These are phyloP conservation scores for Aurinia saxatilis DNA, from an alignment of 345 rosid genomes.

Conservation along the genomic window DNA sequence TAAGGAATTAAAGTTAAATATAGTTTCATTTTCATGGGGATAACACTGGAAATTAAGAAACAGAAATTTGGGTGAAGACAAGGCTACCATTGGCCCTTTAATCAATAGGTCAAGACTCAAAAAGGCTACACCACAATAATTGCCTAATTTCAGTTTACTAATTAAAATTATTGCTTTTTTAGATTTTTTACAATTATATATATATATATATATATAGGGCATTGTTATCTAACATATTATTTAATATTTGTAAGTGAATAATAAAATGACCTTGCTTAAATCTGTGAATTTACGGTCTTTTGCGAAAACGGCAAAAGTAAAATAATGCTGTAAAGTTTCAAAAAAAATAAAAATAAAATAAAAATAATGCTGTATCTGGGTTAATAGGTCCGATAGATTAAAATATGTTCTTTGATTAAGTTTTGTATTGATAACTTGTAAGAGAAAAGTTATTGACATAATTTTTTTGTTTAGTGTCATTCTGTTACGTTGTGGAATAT, in stretches of 20 bases:
- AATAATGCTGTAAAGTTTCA: too few relatives aligned
- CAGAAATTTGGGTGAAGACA: conserved; percentile 14
- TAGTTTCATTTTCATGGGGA: neutral
- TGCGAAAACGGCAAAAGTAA: neutral
- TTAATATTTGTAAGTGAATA: neutral
- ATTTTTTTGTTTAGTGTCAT: neutral
- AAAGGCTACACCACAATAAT: conserved; percentile 17
- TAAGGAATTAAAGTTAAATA: neutral
- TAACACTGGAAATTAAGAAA: conserved; percentile 2
- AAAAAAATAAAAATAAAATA: too few relatives aligned
- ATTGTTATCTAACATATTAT: neutral
- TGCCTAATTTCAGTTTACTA: neutral
- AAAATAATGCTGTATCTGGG: neutral
- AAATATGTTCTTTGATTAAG: neutral
- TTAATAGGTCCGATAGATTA: neutral
- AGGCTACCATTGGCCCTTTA: conserved; percentile 15
- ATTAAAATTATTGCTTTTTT: neutral
- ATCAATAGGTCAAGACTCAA: conserved; percentile 14
- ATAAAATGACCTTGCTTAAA: neutral
- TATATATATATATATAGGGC: neutral
- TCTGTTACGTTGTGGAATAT: neutral
- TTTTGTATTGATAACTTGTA: neutral
- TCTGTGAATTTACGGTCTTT: neutral
- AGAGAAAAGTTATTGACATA: neutral
- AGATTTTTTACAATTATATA: neutral